Conservation (phyloP, 2,329 filamentous ascomycete species). For the Trichoderma polysporum region DNA sequence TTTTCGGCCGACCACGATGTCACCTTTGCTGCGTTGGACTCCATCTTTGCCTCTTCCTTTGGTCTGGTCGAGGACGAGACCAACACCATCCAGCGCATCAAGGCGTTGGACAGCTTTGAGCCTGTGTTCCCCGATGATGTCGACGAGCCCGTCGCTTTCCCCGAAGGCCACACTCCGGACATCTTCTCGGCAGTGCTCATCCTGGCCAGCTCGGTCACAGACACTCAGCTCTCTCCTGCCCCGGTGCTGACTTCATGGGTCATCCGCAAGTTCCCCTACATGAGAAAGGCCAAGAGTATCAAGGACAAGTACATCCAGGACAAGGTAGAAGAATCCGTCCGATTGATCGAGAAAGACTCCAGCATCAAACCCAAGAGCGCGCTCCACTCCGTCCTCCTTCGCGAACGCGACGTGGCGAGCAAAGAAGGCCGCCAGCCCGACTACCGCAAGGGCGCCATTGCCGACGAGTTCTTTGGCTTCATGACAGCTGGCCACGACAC, state of each 20-base stretch:
- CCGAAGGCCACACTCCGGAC: slow-evolving; percentile 1
- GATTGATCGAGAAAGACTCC: slow-evolving; percentile 1
- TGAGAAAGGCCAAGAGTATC: slow-evolving; percentile 4
- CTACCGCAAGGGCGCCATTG: slow-evolving; percentile 8
- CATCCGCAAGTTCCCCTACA: slow-evolving; percentile 13
- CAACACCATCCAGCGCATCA: slow-evolving; percentile 9
- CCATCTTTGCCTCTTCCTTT: slow-evolving; percentile 14
- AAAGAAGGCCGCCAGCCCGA: slow-evolving; percentile 10
- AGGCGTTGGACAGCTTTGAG: slow-evolving; percentile 9
- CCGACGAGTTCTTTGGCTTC: slow-evolving; percentile 30
- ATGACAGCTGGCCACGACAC: slow-evolving; percentile 34
- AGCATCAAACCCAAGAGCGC: slow-evolving; percentile 2
- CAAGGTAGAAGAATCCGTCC: slow-evolving; percentile 7
- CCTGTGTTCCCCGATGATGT: background rate
- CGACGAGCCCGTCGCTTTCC: slow-evolving; percentile 1
- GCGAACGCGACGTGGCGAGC: background rate
- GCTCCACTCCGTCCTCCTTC: slow-evolving; percentile 7
- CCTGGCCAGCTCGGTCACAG: slow-evolving; percentile 2
- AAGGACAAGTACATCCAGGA: slow-evolving; percentile 8
- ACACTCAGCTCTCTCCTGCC: slow-evolving; percentile 12
- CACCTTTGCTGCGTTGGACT: slow-evolving; percentile 6
- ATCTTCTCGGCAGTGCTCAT: slow-evolving; percentile 10
- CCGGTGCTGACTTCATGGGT: slow-evolving; percentile 5
- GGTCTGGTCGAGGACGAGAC: slow-evolving; percentile 5
- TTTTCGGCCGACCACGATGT: slow-evolving; percentile 8